phyloP scores from a whole-genome alignment of 2,329 filamentous ascomycete species.

The Canariomyces notabilis region DNA sequence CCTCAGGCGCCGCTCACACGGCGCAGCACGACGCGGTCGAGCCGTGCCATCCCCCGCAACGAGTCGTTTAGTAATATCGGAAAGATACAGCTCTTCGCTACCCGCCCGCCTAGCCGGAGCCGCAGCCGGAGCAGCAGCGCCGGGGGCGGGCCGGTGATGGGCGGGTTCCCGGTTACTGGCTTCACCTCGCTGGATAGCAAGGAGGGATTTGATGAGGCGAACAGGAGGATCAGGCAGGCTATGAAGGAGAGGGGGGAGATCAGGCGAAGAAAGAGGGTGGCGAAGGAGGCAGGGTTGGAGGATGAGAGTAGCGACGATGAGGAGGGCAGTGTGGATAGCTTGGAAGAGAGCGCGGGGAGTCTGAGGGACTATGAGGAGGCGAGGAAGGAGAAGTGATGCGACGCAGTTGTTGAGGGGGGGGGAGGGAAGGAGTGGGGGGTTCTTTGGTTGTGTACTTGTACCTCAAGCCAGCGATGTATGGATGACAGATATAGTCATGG shows the following conservation, averaged over 20 bases:
- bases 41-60: conserved; percentile 65
- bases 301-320: conserved; percentile 31
- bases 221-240: conserved; percentile 73
- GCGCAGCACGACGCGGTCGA: conserved; percentile 50
- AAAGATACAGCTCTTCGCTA: conserved; percentile 83
- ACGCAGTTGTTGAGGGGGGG: not conserved
- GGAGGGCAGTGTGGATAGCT: conserved; percentile 9
- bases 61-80: conserved; percentile 92
- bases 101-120: conserved; percentile 73
- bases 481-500: not conserved
- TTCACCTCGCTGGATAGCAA: conserved; percentile 65
- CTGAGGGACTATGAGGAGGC: conserved; percentile 12
- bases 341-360: conserved; percentile 10
- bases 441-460: not conserved
- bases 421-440: not conserved
- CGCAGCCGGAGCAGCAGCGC: conserved; percentile 67
- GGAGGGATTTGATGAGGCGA: conserved; percentile 76
- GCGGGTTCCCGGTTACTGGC: conserved; percentile 60
- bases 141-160: conserved; percentile 46
- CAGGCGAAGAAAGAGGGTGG: conserved; percentile 49
- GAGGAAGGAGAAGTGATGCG: conserved; percentile 6
- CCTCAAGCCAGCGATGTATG: not conserved
- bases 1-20: conserved; percentile 37
- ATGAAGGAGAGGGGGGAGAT: conserved; percentile 73
- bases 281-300: conserved; percentile 31